Percentiles rank a stretch among this genome's conserved stretches.
Conservation (phyloP, 371 early-diverging fungal species). For the Mortierella sp. region DNA sequence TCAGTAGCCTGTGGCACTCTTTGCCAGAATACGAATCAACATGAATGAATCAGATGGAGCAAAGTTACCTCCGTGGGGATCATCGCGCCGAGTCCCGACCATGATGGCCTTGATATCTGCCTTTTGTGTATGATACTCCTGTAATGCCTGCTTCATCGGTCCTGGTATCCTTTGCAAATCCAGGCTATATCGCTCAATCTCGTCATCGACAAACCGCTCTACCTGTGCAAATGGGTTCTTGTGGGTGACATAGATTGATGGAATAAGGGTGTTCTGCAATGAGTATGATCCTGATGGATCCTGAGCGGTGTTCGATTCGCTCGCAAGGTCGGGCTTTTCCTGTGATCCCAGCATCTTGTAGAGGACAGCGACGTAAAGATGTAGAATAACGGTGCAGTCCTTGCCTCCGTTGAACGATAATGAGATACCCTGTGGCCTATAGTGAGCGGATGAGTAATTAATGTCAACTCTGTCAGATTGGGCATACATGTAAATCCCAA, state of each 20-base stretch:
- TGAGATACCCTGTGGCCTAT: constrained; percentile 66
- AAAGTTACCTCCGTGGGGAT: constrained; percentile 85
- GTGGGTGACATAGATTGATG: constrained; percentile 79
- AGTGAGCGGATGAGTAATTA: background rate
- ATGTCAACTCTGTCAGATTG: background rate
- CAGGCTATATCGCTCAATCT: constrained; percentile 71
- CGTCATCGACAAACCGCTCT: constrained; percentile 85
- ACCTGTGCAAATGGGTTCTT: constrained; percentile 88
- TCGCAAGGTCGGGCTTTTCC: no score
- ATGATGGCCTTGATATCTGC: constrained; percentile 78
- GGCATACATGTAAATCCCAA: background rate
- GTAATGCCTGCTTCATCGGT: constrained; percentile 85
- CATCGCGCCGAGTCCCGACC: constrained; percentile 92
- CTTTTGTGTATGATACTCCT: constrained; percentile 64
- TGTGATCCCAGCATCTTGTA: constrained; percentile 51
- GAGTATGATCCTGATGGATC: constrained; percentile 10
- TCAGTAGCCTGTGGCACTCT: no score
- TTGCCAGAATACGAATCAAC: no score
- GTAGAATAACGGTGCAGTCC: constrained; percentile 94
- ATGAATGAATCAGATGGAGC: background rate
- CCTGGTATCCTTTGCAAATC: constrained; percentile 73
- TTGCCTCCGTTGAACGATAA: constrained; percentile 97
- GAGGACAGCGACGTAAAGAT: constrained; percentile 78
- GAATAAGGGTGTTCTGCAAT: constrained; percentile 27
- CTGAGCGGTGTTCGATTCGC: constrained; percentile 22